Evolutionary conservation across 257 asterid species (phyloP).

Genomic region (Oldenlandia corymbosa): DNA sequence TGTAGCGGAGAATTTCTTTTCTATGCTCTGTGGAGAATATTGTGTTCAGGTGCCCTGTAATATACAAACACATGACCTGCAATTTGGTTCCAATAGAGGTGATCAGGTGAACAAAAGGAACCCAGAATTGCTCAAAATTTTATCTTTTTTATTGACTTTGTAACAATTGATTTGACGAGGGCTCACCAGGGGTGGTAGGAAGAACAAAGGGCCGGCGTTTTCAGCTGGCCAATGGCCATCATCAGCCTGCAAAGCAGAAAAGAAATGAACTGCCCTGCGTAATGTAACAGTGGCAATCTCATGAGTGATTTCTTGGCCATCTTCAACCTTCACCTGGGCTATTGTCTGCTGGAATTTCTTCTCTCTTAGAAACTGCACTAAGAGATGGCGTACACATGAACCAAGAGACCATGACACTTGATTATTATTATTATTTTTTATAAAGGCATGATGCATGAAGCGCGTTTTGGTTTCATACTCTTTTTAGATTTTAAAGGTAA

Average conservation of each 20-base stretch:
- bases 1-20: conserved; percentile 29
- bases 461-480: too few relatives aligned
- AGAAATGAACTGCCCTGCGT: conserved; percentile 60
- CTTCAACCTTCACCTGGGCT: conserved; percentile 61
- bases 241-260: conserved; percentile 70
- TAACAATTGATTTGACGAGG: not conserved
- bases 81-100: not conserved
- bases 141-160: not conserved
- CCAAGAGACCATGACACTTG: too few relatives aligned
- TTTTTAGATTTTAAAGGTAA: too few relatives aligned
- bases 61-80: conserved; percentile 32
- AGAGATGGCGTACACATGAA: not conserved
- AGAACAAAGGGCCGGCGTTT: conserved; percentile 76
- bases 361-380: conserved; percentile 54
- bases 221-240: conserved; percentile 96
- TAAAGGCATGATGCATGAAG: too few relatives aligned
- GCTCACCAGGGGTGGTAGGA: conserved; percentile 76
- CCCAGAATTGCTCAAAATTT: not conserved
- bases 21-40: conserved; percentile 25
- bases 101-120: not conserved
- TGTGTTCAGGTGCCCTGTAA: conserved; percentile 27
- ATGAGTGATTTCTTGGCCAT: conserved; percentile 56
- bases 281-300: conserved; percentile 54
- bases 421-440: too few relatives aligned
- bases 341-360: conserved; percentile 63